Percentiles rank a stretch among this genome's conserved stretches.
These are phyloP conservation scores for Mycena alexandri DNA, from an alignment of 768 basidiomycete genomes.

Conservation along the genomic window DNA sequence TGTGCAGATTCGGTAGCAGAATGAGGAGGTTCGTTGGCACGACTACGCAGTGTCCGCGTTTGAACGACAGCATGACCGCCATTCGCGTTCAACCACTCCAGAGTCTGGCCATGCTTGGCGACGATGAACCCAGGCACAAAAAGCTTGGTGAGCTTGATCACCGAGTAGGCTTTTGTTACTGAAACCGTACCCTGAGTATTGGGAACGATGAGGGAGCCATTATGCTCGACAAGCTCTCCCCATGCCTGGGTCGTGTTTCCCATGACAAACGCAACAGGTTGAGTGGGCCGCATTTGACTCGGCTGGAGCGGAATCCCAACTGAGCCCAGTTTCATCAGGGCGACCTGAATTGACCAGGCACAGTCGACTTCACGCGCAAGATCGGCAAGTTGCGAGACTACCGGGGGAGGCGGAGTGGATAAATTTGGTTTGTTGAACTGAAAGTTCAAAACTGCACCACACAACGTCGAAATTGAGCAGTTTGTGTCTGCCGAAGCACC, in stretches of 20 bases:
- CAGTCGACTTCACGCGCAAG: conserved; percentile 29
- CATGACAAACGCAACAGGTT: conserved; percentile 30
- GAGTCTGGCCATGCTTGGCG: conserved; percentile 28
- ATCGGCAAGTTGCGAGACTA: background rate
- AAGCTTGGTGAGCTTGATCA: conserved; percentile 29
- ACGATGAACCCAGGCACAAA: conserved; percentile 27
- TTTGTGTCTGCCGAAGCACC: conserved; percentile 6
- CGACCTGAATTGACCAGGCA: conserved; percentile 19
- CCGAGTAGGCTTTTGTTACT: conserved; percentile 25
- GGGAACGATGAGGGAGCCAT: conserved; percentile 16
- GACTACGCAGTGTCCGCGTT: conserved; percentile 31
- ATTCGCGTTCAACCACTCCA: conserved; percentile 23
- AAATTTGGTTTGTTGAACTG: background rate
- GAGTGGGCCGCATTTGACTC: conserved; percentile 13
- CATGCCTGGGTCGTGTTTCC: conserved; percentile 19
- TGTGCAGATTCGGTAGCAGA: conserved; percentile 8
- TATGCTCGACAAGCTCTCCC: conserved; percentile 24
- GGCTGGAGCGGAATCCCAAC: conserved; percentile 27
- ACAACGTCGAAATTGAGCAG: conserved; percentile 13
- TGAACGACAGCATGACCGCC: conserved; percentile 26
- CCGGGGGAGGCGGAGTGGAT: background rate
- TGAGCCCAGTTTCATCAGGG: conserved; percentile 10
- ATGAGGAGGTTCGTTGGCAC: conserved; percentile 18
- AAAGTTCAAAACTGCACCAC: conserved; percentile 20
- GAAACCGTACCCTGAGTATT: background rate